Conservation (phyloP, 345 rosid species). For the Hibiscus syriacus region DNA sequence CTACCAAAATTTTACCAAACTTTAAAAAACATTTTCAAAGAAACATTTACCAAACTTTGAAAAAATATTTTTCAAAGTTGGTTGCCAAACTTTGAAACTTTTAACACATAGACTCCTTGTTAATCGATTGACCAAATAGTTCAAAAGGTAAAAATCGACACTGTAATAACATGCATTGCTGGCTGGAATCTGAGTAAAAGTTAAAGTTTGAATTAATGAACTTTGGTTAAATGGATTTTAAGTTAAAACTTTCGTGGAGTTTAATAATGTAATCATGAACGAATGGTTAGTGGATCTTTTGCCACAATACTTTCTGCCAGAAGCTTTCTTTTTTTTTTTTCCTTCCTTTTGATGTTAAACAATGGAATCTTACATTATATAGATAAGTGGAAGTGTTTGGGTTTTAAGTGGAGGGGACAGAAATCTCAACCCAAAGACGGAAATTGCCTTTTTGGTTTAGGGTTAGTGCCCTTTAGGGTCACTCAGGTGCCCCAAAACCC, state of each 20-base stretch:
- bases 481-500: not conserved
- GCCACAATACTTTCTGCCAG: not conserved
- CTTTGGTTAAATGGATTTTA: too few species aligned
- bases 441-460: conserved; percentile 20
- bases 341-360: not conserved
- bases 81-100: too few species aligned
- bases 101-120: too few species aligned
- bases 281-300: conserved; percentile 11
- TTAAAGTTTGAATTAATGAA: not conserved
- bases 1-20: too few species aligned
- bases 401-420: conserved; percentile 8
- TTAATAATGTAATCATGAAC: conserved; percentile 21
- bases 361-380: conserved; percentile 10
- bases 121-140: not conserved
- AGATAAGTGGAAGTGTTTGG: not conserved
- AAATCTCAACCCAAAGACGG: conserved; percentile 19
- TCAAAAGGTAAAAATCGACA: not conserved
- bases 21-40: too few species aligned
- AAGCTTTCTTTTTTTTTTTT: conserved; percentile 4
- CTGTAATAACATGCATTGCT: not conserved
- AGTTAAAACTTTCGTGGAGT: conserved; percentile 2
- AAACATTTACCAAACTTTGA: too few species aligned
- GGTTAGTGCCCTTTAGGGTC: conserved; percentile 3
- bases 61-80: too few species aligned
- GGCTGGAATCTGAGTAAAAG: not conserved